Percentiles rank a stretch among this genome's conserved stretches.
Conservation (phyloP, 768 basidiomycete genomes). For the Pisolithus orientalis region DNA sequence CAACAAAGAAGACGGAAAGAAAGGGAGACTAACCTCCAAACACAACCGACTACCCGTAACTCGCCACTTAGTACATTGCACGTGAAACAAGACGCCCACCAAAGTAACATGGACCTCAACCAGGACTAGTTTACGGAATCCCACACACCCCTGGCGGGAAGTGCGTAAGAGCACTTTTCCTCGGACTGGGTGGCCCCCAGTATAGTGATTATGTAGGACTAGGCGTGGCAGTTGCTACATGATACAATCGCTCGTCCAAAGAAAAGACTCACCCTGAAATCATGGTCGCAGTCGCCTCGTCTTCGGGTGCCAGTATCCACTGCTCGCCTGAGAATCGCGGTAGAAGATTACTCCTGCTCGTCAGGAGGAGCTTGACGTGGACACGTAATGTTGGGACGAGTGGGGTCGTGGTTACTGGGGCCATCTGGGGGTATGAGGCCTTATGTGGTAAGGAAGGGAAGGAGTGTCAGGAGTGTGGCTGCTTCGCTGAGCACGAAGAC, state of each 20-base stretch:
- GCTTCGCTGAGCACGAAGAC: too few species aligned
- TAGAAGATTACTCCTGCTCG: slow-evolving; percentile 87
- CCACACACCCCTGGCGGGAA: too few species aligned
- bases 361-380: slow-evolving; percentile 74
- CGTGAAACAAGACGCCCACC: too few species aligned
- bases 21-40: slow-evolving; percentile 73
- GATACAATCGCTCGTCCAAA: not conserved
- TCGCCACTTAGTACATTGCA: too few species aligned
- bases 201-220: not conserved
- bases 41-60: slow-evolving; percentile 15
- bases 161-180: too few species aligned
- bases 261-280: slow-evolving; percentile 60
- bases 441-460: too few species aligned
- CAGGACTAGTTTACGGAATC: not conserved
- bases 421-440: too few species aligned
- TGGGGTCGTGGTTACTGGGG: too few species aligned
- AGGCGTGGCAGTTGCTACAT: not conserved
- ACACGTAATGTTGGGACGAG: too few species aligned
- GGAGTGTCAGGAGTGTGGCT: too few species aligned
- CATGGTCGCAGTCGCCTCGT: slow-evolving; percentile 76
- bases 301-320: slow-evolving; percentile 91
- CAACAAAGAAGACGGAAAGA: not conserved
- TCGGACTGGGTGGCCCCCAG: not conserved
- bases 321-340: slow-evolving; percentile 94
- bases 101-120: slow-evolving; percentile 65